Evolutionary conservation across 164 flowering plant genomes (phyloP), one percentile per base, ranked within the genome.

Genomic region (Chimonanthus salicifolius): DNA sequence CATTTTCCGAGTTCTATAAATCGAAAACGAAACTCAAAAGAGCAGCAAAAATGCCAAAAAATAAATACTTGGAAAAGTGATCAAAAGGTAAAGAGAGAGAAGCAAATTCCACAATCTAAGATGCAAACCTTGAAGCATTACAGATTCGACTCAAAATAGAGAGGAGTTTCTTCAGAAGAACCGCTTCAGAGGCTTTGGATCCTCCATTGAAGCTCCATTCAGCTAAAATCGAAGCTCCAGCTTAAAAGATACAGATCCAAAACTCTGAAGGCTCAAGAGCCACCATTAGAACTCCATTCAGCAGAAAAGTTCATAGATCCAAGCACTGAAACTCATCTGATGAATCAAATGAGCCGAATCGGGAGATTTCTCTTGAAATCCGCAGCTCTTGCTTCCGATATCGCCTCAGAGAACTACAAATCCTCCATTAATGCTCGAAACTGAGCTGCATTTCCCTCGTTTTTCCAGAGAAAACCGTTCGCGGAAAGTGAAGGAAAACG

Each of bases 371-470:
- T 54, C 15, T 43, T 11, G 3, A 18, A 9, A 49, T 16, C 15
- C 66, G 44, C 10, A 44, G 62, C 11, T 46, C 50, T 50, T 67
- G 44, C 70, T 45, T 62, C 7, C 10, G 64, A 68, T 5, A 51
- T 60, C 71, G 47, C 54, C 18, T 66, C n/a, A 3, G 3, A 9
- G 5, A 47, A 63, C 66, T 4, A 8, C 49, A n/a, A 74, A 47
- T 13, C 47, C 71, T 66, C 71, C 67, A 47, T 68, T 58, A 47
- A 60, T 47, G 58, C 76, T 68, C 18, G 44, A 64, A 50, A 48
- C 75, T 5, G 49, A 72, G 63, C 49, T 64, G 49, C 69, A 50
- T 64, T 21, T 15, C 33, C 47, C 62, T 6, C 4, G 47, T 46
- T 20, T 72, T 64, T 45, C 15, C 58, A 46, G 33, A 72, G 45